Base-by-base conservation (phyloP, 2,329 filamentous ascomycete species). In the Fusarium duplospermum region DNA sequence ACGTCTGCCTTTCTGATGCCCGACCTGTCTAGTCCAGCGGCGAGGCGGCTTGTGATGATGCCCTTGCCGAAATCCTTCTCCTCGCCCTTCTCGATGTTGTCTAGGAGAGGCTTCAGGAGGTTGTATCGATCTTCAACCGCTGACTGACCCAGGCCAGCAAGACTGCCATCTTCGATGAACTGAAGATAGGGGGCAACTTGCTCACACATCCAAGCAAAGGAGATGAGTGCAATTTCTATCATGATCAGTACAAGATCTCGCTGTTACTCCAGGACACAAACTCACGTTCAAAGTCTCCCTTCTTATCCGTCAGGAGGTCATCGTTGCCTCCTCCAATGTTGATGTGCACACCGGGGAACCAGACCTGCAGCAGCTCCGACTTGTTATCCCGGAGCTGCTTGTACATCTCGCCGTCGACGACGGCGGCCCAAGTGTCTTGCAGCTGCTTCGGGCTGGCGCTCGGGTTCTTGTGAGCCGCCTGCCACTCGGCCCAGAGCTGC, bases 281-380 rank as follows among this genome's bases (percentile, higher is more conserved):
- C 68, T 74, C 27, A 77, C 76, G 74, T 52, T 78, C 76, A 20
- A 78, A 64, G 33, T 78, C 76, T 45, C 76, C 77, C 72, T 76
- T 73, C 52, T 76, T 76, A 6, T 75, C 68, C 6, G 62, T 70
- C 16, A 78, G 57, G 31, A 71, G 69, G 16, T 70, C 65, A 35
- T 72, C 71, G 10, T 63, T 74, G 13, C 76, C 76, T 4, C 76
- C 76, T 14, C 76, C 76, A 64, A 78, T 78, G 63, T 78, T 78
- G 67, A 75, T 76, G 38, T 78, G 76, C 7, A 78, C 71, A n/a
- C 76, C 76, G 1, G 77, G 77, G 54, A 79, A 79, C 77, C 77
- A 79, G 24, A 78, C 76, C 22, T 79, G 77, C 22, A 74, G 35
- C 6, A 78, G 61, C 27, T 77, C 67, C 31, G 76, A 73, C 16